phyloP scores from a whole-genome alignment of 768 basidiomycete genomes.

The Trametes punicea region DNA sequence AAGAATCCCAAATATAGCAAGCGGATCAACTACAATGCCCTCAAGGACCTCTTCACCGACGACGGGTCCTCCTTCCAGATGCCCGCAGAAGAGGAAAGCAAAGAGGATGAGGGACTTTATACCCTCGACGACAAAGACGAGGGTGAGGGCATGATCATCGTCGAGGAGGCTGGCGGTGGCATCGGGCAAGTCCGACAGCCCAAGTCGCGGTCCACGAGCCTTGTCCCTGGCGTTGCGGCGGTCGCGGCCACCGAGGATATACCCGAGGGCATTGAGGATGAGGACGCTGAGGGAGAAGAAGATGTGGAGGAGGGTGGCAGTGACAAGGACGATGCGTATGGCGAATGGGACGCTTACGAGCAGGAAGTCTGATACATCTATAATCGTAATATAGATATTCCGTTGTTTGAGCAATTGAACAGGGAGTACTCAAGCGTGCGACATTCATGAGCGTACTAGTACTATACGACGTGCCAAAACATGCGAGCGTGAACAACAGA shows the following conservation, averaged over 20 bases:
- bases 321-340: conserved; percentile 41
- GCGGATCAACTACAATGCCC: conserved; percentile 90
- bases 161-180: conserved; percentile 39
- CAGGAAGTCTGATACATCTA: too few species aligned
- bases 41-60: conserved; percentile 65
- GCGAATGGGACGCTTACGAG: conserved; percentile 58
- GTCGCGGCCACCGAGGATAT: conserved; percentile 1
- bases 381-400: too few species aligned
- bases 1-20: conserved; percentile 88
- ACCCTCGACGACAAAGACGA: conserved; percentile 47
- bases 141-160: conserved; percentile 35
- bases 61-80: conserved; percentile 23
- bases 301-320: conserved; percentile 31
- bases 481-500: too few species aligned
- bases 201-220: conserved; percentile 16
- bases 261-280: conserved; percentile 22
- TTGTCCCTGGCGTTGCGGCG: conserved; percentile 29
- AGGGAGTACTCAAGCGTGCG: too few species aligned
- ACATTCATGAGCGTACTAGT: too few species aligned
- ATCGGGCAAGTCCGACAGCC: conserved; percentile 23
- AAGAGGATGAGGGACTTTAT: conserved; percentile 50
- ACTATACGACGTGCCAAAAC: too few species aligned
- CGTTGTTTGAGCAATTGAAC: too few species aligned
- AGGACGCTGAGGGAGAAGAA: conserved; percentile 24
- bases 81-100: conserved; percentile 37